Base-by-base conservation (phyloP, 805 yeast species). In the Candida berthetii region DNA sequence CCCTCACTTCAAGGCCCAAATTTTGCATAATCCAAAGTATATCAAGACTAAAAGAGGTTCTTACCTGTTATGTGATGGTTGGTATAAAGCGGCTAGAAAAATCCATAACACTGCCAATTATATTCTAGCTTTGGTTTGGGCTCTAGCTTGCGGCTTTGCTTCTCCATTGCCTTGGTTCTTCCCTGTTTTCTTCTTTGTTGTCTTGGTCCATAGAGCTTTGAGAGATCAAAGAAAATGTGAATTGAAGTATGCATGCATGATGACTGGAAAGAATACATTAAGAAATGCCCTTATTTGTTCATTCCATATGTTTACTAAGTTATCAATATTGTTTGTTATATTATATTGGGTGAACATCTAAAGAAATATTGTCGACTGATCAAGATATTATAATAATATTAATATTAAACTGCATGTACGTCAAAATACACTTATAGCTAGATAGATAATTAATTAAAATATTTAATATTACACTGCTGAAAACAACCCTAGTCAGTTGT, bases 121-220 rank as follows among this genome's bases (percentile, higher is more conserved):
- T 74, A 69, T 75, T 38, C 96, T 88, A 69, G 76, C 95, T 38
- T 69, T 86, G 53, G 74, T 93, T 36, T 93, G 99, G 99, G 96
- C 90, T 5, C 72, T 93, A 46, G 75, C 81, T 47, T 88, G 96
- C 64, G 99, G 99, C 1, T 80, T 82, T 62, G 72, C 71, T 27
- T 85, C 96, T 3, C 85, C 90, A 38, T 79, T 91, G 71, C 96
- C 97, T 35, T 93, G 96, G 91, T 93, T 93, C 67, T 91, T 84
- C 80, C 97, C 99, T 4, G 68, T 72, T 18, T 93, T 93, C 70
- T 93, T 88, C 80, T 77, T 89, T 47, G 66, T 82, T 52, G 96
- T 89, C 47, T 77, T 93, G 60, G 64, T 82, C 36, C 99, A 93
- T 66, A 82, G 99, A 66, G 88, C 96, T 35, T 61, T 71, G 49